These are phyloP conservation scores for Sparassis latifolia DNA, from an alignment of 1,284 basidiomycete species.

Conservation along the genomic window DNA sequence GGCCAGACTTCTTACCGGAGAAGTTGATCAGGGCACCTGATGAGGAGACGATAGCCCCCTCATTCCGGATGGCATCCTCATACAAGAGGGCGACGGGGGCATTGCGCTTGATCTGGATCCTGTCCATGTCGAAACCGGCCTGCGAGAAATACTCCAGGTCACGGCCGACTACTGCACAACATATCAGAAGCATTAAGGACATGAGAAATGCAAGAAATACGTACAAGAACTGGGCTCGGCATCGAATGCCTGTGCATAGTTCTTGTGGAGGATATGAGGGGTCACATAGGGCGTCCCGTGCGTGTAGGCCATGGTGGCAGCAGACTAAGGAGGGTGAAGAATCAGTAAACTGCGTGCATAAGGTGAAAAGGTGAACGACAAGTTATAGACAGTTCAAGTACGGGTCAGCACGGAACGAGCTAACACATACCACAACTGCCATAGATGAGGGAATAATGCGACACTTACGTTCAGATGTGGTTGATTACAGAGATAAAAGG, in stretches of 20 bases:
- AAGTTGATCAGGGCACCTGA: constrained; percentile 99
- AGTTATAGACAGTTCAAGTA: background rate
- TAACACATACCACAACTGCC: background rate
- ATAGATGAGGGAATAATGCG: background rate
- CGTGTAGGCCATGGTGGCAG: constrained; percentile 44
- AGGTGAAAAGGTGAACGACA: background rate
- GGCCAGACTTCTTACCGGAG: constrained; percentile 98
- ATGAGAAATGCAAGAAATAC: constrained; percentile 19
- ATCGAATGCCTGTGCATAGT: constrained; percentile 70
- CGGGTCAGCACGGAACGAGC: background rate
- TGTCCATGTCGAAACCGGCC: constrained; percentile 98
- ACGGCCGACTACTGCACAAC: constrained; percentile 69
- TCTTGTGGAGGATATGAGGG: constrained; percentile 77
- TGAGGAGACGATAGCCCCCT: constrained; percentile 95
- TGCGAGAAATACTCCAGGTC: constrained; percentile 98
- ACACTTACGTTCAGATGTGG: background rate
- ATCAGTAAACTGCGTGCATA: constrained; percentile 1
- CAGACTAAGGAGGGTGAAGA: constrained; percentile 1
- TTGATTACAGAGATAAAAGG: background rate
- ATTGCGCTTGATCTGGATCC: constrained; percentile 88
- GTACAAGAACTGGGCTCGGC: constrained; percentile 56
- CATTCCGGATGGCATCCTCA: constrained; percentile 97
- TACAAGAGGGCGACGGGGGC: constrained; percentile 93
- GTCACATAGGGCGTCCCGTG: constrained; percentile 76
- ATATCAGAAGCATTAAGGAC: constrained; percentile 5